A percentile compares a stretch with the other conserved stretches of the same genome.
phyloP scores from a whole-genome alignment of 768 basidiomycete species.

The Suillus luteus region DNA sequence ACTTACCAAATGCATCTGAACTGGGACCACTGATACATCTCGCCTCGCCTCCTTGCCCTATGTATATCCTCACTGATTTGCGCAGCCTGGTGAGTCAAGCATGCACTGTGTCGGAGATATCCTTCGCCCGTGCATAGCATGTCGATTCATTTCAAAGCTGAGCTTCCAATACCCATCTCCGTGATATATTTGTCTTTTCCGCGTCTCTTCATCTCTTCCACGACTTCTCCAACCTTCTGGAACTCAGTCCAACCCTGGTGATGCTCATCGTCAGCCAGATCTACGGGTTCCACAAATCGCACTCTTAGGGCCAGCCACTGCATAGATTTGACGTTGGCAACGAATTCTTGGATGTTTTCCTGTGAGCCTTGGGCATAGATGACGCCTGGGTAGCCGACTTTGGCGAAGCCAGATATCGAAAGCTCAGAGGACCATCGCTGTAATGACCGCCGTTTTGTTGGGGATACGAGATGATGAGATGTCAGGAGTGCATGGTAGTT shows the following conservation, averaged over 20 bases:
- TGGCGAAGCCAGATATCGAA: constrained; percentile 63
- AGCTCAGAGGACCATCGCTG: constrained; percentile 59
- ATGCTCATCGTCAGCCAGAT: constrained; percentile 7
- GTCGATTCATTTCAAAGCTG: neutral
- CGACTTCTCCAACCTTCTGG: constrained; percentile 67
- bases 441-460: constrained; percentile 60
- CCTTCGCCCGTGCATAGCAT: neutral
- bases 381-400: constrained; percentile 74
- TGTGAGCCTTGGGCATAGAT: constrained; percentile 67
- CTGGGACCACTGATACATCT: neutral
- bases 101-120: neutral
- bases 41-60: neutral
- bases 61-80: neutral
- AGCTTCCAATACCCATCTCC: constrained; percentile 66
- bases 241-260: constrained; percentile 55
- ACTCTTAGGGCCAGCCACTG: constrained; percentile 75
- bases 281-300: constrained; percentile 56
- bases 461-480: constrained; percentile 72
- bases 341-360: constrained; percentile 60
- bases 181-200: constrained; percentile 58
- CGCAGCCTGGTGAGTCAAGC: neutral
- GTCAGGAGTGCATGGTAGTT: constrained; percentile 64
- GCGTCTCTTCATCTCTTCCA: constrained; percentile 63
- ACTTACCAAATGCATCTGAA: neutral
- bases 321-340: constrained; percentile 69